A percentile compares a stretch with the other conserved stretches of the same genome.
These are phyloP conservation scores for Diversispora eburnea DNA, from an alignment of 192 early-diverging fungal species.

Conservation along the genomic window DNA sequence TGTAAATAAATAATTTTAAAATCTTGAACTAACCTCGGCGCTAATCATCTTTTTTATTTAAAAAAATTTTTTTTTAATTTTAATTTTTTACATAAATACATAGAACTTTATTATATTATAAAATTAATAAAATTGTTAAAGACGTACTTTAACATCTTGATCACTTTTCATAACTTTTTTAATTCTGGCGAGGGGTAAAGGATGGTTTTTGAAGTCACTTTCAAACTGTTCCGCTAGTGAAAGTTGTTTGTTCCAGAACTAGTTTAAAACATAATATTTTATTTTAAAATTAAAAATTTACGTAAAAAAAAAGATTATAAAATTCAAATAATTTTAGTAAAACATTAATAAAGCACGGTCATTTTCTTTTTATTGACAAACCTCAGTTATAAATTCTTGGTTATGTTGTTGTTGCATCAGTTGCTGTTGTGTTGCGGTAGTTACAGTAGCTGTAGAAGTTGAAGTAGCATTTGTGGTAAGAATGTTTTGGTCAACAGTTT, in stretches of 20 bases:
- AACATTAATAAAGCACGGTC: too few relatives aligned
- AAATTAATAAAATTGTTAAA: background rate
- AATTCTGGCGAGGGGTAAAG: conserved; percentile 89
- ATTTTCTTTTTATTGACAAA: background rate
- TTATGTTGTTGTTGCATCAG: conserved; percentile 22
- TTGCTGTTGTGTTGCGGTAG: conserved; percentile 15
- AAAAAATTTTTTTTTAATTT: background rate
- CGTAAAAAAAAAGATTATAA: background rate
- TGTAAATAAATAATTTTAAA: background rate
- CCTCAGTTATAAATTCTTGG: conserved; percentile 22
- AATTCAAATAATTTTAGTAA: background rate
- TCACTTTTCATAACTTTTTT: conserved; percentile 99
- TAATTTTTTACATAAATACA: background rate
- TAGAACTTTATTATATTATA: background rate
- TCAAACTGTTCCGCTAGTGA: conserved; percentile 59
- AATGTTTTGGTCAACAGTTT: conserved; percentile 10
- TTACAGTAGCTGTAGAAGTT: background rate
- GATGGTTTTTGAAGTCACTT: conserved; percentile 92
- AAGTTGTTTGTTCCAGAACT: conserved; percentile 76
- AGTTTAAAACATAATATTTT: conserved; percentile 31
- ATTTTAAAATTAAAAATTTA: background rate
- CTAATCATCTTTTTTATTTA: conserved; percentile 52
- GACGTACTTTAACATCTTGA: conserved; percentile 83
- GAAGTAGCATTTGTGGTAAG: background rate
- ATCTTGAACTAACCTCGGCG: conserved; percentile 33